phyloP scores from a whole-genome alignment of 441 rosid genomes.

The Adansonia grandidieri region DNA sequence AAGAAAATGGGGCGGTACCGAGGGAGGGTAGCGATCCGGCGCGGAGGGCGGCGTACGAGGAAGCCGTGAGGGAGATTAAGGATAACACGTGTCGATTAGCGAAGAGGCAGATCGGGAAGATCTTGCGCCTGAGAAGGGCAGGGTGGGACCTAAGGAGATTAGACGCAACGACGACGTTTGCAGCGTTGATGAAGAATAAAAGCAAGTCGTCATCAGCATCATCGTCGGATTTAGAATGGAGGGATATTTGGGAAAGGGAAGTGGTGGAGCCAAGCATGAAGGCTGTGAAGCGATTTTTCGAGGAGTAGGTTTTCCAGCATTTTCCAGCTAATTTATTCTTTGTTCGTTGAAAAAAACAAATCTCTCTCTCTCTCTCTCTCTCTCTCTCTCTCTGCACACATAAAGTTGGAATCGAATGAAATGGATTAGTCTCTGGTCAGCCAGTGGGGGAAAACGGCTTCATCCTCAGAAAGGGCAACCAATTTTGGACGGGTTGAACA shows the following conservation, averaged over 20 bases:
- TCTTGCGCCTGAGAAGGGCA: constrained; percentile 45
- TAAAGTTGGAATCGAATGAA: no score
- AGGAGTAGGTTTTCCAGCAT: constrained; percentile 62
- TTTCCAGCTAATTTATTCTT: constrained; percentile 39
- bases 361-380: not conserved
- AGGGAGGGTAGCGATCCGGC: constrained; percentile 35
- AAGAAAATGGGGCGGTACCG: not conserved
- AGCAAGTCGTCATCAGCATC: not conserved
- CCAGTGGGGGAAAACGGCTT: not conserved
- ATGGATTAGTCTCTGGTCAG: not conserved
- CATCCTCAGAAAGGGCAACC: not conserved
- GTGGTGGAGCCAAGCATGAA: constrained; percentile 75
- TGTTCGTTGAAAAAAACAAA: not conserved
- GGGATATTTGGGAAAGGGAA: constrained; percentile 64
- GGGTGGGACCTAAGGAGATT: constrained; percentile 79
- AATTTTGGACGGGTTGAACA: not conserved
- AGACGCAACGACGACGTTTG: constrained; percentile 76
- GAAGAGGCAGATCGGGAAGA: constrained; percentile 68
- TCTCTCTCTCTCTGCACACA: not conserved
- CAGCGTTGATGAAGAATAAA: constrained; percentile 34
- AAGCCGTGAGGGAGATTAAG: constrained; percentile 71
- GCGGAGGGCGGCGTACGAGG: constrained; percentile 53
- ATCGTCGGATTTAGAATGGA: constrained; percentile 34
- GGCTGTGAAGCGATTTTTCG: constrained; percentile 73
- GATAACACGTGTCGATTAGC: constrained; percentile 77